Percentiles rank a stretch among this genome's conserved stretches.
These are phyloP conservation scores for Carpinus viminea DNA, from an alignment of 306 rosid species.

Conservation along the genomic window DNA sequence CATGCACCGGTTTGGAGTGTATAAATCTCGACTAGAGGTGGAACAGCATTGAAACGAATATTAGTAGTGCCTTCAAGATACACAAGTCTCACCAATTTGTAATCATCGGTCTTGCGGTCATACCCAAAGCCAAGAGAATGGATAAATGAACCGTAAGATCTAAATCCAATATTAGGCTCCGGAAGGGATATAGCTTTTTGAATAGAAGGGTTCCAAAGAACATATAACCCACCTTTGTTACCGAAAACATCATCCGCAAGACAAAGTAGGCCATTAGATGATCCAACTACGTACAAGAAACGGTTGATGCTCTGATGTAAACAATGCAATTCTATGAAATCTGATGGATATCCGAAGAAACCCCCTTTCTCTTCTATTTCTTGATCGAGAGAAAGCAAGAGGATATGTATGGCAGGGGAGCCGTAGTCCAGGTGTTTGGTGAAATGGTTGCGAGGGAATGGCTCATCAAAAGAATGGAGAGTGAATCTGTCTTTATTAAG, in stretches of 20 bases:
- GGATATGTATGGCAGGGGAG: not conserved
- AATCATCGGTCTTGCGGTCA: not conserved
- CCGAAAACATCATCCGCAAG: not conserved
- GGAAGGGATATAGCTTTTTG: not conserved
- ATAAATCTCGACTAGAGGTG: not conserved
- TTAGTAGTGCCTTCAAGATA: not conserved
- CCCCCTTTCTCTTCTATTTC: not conserved
- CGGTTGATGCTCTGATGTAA: not conserved
- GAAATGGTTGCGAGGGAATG: not conserved
- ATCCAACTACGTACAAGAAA: not conserved
- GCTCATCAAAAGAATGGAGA: not conserved
- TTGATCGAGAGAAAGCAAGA: not conserved
- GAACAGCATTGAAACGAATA: not conserved
- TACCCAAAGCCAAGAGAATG: not conserved
- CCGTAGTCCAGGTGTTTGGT: not conserved
- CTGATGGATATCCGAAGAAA: not conserved
- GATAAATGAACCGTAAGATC: too few relatives aligned
- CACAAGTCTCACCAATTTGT: not conserved
- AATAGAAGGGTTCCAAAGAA: slow-evolving; percentile 3
- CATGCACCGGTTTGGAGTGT: not conserved
- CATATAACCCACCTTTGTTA: not conserved
- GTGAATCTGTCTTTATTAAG: not conserved
- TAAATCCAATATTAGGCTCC: not conserved
- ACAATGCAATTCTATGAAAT: not conserved
- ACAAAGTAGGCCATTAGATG: slow-evolving; percentile 5